Evolutionary conservation across 176 grass and related monocot genomes (phyloP).

Genomic region (Aegilops tauschii): DNA sequence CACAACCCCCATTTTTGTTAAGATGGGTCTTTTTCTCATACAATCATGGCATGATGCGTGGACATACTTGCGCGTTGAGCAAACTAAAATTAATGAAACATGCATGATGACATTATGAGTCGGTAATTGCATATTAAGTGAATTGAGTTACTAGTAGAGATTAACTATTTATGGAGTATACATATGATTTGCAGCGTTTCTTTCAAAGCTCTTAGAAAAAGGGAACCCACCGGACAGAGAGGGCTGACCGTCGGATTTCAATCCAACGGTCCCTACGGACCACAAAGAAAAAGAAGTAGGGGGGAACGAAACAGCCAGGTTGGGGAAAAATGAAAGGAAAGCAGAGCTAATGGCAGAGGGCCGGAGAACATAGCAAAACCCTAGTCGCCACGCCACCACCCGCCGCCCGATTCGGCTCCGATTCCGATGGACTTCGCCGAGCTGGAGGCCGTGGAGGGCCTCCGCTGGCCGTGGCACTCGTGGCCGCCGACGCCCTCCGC

Average conservation of each 20-base stretch:
- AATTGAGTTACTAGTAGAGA: too few relatives aligned
- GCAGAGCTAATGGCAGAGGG: neutral
- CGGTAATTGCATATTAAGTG: too few relatives aligned
- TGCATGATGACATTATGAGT: too few relatives aligned
- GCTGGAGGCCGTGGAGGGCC: constrained; percentile 96
- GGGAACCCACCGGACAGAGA: too few relatives aligned
- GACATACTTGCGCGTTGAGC: too few relatives aligned
- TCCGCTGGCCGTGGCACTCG: constrained; percentile 92
- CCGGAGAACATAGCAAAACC: constrained; percentile 38
- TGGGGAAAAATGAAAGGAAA: too few relatives aligned
- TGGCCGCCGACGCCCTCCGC: constrained; percentile 69
- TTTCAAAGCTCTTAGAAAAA: neutral
- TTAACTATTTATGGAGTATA: too few relatives aligned
- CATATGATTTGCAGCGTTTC: neutral
- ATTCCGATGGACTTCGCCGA: constrained; percentile 92
- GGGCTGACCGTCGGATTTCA: neutral
- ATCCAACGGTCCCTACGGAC: neutral
- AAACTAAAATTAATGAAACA: too few relatives aligned
- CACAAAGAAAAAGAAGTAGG: neutral
- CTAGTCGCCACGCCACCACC: constrained; percentile 31
- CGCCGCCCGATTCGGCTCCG: constrained; percentile 27
- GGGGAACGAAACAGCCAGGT: neutral
- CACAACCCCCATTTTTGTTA: too few relatives aligned
- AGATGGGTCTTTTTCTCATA: too few relatives aligned
- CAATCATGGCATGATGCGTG: too few relatives aligned